Base-by-base conservation (phyloP, 169 alveolate species). In the Eimeria tenella region DNA sequence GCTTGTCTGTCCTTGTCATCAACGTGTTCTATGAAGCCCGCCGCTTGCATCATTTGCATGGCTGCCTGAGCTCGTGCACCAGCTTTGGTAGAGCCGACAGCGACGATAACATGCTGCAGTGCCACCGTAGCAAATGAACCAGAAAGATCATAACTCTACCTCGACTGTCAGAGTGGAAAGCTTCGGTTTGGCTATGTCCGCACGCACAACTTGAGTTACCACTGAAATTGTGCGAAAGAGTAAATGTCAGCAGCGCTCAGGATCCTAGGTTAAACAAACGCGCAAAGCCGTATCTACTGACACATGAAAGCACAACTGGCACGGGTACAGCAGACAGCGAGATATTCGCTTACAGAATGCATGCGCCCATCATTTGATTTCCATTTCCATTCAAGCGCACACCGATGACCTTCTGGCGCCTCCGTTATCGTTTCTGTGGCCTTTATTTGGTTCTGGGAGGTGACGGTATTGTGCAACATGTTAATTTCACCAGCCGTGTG, bases 41-140 rank as follows among this genome's bases (percentile, higher is more conserved):
- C 94, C 42, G 70, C 65, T 25, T 70, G 84, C 95, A 92, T 79
- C 93, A 92, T 79, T 49, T 92, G 87, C 77, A 92, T 82, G 23
- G 95, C 95, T 23, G 95, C 95, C 56, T 63, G 77, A 15, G 95
- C 95, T 60, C 95, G 91, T 50, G 95, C 95, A 1, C 65, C 90
- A 10, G 92, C 90, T 87, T 92, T 92, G 7, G 95, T 79, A 19
- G 81, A 15, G 31, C 95, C 95, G n/a, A 92, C 82, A 68, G 93
- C 95, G 49, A 68, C 92, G 19, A 25, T 31, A 21, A 70, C 68
- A 23, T 73, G 87, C 95, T 82, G 95, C 86, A 42, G 17, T 4
- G 49, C 19, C 63, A 52, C 13, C 55, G 23, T 4, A 0, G 83
- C 25, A 42, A 17, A 4, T 4, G 53, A 42, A 11, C 52, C 21